phyloP scores from a whole-genome alignment of 2,329 filamentous ascomycete genomes.

The Clonostachys chloroleuca region DNA sequence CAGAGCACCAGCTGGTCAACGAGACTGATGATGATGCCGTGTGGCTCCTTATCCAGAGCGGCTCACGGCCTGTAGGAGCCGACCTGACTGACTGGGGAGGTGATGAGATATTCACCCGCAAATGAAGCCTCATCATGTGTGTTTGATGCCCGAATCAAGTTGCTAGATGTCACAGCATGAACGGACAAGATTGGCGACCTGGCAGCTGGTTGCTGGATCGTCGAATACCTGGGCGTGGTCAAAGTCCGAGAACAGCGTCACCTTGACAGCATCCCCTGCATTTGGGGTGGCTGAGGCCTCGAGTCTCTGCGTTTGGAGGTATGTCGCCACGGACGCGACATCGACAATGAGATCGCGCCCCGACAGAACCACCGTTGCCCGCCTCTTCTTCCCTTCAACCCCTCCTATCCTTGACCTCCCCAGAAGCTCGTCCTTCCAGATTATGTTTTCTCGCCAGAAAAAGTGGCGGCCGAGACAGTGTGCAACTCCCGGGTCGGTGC shows the following conservation, averaged over 20 bases:
- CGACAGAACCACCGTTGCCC: conserved; percentile 53
- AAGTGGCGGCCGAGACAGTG: conserved; percentile 62
- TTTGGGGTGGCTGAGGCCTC: conserved; percentile 6
- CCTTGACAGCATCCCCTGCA: conserved; percentile 36
- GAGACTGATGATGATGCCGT: conserved; percentile 55
- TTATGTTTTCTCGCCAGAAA: conserved; percentile 67
- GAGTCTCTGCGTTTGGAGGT: conserved; percentile 28
- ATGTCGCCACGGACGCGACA: conserved; percentile 50
- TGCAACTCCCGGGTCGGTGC: conserved; percentile 62
- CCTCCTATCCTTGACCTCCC: background rate
- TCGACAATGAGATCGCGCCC: conserved; percentile 63
- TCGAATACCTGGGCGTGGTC: conserved; percentile 64
- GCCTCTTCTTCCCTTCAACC: conserved; percentile 15
- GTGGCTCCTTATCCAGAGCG: conserved; percentile 63
- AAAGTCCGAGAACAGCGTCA: conserved; percentile 55
- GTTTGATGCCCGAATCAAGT: background rate
- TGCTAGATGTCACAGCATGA: conserved; percentile 11
- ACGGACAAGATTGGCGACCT: conserved; percentile 20
- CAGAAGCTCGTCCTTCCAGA: conserved; percentile 63
- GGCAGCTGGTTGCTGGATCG: conserved; percentile 14
- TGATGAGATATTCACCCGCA: conserved; percentile 22
- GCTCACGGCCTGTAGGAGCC: conserved; percentile 54
- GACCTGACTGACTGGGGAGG: conserved; percentile 61
- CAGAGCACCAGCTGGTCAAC: conserved; percentile 68
- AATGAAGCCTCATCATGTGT: conserved; percentile 2